phyloP scores from a whole-genome alignment of 257 asterid genomes.

The Buddleja alternifolia region DNA sequence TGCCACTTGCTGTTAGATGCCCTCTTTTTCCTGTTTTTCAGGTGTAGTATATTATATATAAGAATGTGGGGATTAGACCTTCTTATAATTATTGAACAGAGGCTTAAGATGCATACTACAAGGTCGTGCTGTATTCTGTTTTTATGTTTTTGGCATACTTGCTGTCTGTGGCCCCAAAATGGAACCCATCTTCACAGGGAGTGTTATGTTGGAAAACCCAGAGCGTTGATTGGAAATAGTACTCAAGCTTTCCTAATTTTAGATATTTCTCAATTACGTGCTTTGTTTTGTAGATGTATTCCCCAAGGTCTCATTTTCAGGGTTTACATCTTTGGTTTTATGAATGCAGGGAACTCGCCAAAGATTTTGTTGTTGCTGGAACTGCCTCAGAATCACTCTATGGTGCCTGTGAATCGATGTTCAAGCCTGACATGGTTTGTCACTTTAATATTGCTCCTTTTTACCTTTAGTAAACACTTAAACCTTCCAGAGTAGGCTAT shows the following conservation, averaged over 20 bases:
- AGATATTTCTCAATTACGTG: neutral
- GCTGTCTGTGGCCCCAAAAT: neutral
- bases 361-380: constrained; percentile 96
- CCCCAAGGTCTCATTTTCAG: neutral
- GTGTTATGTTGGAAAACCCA: neutral
- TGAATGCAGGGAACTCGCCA: constrained; percentile 86
- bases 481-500: neutral
- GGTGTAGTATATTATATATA: neutral
- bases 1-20: neutral
- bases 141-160: constrained; percentile 8
- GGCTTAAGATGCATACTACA: neutral
- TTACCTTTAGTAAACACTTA: constrained; percentile 4
- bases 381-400: constrained; percentile 97
- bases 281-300: neutral
- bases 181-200: constrained; percentile 2
- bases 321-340: constrained; percentile 9
- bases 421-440: constrained; percentile 91
- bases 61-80: neutral
- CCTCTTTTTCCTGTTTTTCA: neutral
- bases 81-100: neutral
- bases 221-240: neutral
- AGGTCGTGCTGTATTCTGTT: neutral
- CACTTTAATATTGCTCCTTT: constrained; percentile 7
- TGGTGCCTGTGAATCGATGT: constrained; percentile 99
- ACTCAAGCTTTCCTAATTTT: neutral